Conservation (phyloP, 169 alveolate genomes). For the Eimeria brunetti region DNA sequence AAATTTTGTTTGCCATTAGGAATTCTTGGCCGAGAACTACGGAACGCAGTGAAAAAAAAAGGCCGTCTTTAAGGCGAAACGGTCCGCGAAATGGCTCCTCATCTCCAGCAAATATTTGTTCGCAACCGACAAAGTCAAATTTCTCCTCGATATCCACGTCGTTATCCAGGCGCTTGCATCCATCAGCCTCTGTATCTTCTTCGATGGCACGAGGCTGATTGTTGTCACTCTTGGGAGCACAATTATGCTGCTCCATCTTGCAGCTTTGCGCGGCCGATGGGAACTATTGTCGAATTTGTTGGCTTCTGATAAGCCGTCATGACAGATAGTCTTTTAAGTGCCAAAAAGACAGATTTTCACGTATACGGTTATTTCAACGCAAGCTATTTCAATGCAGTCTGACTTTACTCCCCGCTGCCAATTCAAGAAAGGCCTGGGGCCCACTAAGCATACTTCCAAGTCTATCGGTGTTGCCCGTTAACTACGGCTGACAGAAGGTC, state of each 20-base stretch:
- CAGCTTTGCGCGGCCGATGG: neutral
- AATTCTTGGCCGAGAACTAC: neutral
- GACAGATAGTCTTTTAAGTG: neutral
- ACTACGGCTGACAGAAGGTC: neutral
- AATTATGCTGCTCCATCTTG: neutral
- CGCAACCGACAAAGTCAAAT: slow-evolving; percentile 3
- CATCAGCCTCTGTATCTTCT: neutral
- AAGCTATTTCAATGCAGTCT: neutral
- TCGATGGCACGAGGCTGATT: neutral
- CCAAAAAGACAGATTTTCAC: neutral
- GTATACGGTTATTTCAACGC: neutral
- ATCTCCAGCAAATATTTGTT: neutral
- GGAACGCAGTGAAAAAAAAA: slow-evolving; percentile 1
- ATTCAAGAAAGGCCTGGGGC: neutral
- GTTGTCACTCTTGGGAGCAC: neutral
- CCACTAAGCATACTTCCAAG: neutral
- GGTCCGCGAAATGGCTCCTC: slow-evolving; percentile 31
- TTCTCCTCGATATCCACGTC: neutral
- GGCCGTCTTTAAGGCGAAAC: slow-evolving; percentile 60
- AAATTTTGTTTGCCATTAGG: slow-evolving; percentile 24
- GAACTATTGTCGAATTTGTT: neutral
- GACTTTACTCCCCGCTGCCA: neutral
- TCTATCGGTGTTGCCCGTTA: neutral
- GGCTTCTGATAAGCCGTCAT: neutral
- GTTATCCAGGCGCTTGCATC: neutral